A percentile compares a stretch with the other conserved stretches of the same genome.
These are phyloP conservation scores for Penstemon newberryi DNA, from an alignment of 257 asterid genomes.

Conservation along the genomic window DNA sequence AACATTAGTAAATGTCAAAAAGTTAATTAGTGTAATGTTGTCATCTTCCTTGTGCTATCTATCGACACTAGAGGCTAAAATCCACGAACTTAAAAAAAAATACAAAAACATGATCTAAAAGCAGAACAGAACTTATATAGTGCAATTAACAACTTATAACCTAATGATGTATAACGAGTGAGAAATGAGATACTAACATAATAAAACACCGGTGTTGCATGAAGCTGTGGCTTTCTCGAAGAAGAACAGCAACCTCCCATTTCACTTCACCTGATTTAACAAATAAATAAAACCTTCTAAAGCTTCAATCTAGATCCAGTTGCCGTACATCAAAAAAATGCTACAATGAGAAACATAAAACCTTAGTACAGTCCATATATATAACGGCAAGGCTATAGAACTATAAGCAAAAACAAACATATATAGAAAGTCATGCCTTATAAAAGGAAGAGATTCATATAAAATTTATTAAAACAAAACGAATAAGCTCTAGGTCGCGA, in stretches of 20 bases:
- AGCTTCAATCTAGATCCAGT: neutral
- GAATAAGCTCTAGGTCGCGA: neutral
- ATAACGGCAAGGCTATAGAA: neutral
- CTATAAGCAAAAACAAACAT: neutral
- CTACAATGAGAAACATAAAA: conserved; percentile 27
- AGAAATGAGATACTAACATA: conserved; percentile 50
- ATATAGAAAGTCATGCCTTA: neutral
- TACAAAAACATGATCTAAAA: conserved; percentile 1
- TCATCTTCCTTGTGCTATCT: neutral
- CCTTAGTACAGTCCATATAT: neutral
- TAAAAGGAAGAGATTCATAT: neutral
- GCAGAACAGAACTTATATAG: conserved; percentile 2
- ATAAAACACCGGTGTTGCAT: conserved; percentile 69
- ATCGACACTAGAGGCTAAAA: neutral
- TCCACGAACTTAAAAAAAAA: neutral
- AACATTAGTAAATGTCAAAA: neutral
- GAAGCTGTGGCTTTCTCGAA: conserved; percentile 66
- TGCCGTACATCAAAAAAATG: neutral
- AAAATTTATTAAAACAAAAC: neutral
- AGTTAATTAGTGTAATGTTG: neutral
- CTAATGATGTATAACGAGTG: neutral
- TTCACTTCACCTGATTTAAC: conserved; percentile 28
- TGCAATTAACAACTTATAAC: neutral
- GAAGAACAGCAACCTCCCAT: conserved; percentile 91
- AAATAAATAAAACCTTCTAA: neutral